These are phyloP conservation scores for Starmera pachycereana DNA, from an alignment of 805 yeast species.

Conservation along the genomic window DNA sequence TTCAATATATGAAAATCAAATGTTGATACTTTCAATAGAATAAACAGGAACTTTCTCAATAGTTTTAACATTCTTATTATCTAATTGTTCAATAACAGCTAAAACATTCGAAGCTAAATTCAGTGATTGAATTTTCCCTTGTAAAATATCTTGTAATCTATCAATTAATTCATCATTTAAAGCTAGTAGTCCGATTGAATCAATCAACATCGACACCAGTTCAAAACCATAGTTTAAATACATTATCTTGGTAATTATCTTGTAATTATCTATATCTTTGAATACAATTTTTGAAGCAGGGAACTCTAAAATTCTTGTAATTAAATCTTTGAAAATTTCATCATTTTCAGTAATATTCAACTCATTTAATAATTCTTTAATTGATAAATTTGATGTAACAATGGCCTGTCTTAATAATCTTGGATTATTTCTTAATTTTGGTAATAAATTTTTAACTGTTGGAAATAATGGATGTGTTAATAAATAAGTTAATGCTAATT, in stretches of 20 bases:
- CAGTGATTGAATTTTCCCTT: constrained; percentile 34
- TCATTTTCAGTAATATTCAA: constrained; percentile 45
- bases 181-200: constrained; percentile 63
- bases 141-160: constrained; percentile 33
- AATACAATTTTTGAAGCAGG: constrained; percentile 30
- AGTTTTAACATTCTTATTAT: constrained; percentile 19
- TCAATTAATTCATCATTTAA: constrained; percentile 45
- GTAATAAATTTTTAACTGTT: constrained; percentile 44
- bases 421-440: constrained; percentile 41
- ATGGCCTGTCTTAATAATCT: constrained; percentile 73
- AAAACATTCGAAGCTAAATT: constrained; percentile 25
- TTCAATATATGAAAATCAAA: no score
- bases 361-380: constrained; percentile 53
- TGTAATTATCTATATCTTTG: constrained; percentile 22
- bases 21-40: constrained; percentile 36
- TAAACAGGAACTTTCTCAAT: constrained; percentile 42
- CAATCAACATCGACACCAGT: constrained; percentile 54
- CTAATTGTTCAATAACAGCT: constrained; percentile 18
- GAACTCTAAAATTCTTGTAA: constrained; percentile 53
- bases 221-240: constrained; percentile 43
- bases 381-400: constrained; percentile 61
- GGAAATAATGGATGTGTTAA: constrained; percentile 88
- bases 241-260: constrained; percentile 34
- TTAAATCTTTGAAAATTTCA: constrained; percentile 58
- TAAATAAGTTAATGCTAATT: constrained; percentile 55